These are phyloP conservation scores for Trichoderma koningiopsis DNA, from an alignment of 2,329 filamentous ascomycete species.

Conservation along the genomic window DNA sequence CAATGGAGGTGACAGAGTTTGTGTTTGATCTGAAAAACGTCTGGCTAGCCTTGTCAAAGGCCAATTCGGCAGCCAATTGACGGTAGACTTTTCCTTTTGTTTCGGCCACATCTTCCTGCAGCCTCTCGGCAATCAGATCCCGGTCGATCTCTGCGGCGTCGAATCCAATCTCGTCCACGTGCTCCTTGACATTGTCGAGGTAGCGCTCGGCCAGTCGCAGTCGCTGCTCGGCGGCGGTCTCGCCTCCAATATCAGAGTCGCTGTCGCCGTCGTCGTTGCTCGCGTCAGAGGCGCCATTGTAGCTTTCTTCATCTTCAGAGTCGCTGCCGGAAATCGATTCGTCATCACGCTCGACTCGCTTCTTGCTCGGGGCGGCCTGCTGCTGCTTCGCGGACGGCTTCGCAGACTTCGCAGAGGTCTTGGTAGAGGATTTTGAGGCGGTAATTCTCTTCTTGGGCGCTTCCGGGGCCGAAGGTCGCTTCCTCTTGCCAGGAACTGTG, in stretches of 20 bases:
- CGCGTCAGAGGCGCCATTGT: conserved; percentile 44
- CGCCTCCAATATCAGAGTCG: conserved; percentile 71
- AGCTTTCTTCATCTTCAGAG: conserved; percentile 65
- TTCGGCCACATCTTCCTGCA: conserved; percentile 91
- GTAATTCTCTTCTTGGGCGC: conserved; percentile 62
- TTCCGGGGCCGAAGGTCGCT: conserved; percentile 62
- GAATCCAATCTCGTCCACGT: conserved; percentile 81
- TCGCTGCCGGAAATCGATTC: conserved; percentile 88
- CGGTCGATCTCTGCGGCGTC: conserved; percentile 92
- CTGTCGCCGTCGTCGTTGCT: conserved; percentile 49
- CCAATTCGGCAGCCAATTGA: conserved; percentile 71
- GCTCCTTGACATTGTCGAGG: conserved; percentile 82
- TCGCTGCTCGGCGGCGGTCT: conserved; percentile 87
- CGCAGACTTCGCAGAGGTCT: conserved; percentile 37
- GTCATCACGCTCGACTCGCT: conserved; percentile 60
- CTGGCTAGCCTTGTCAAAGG: conserved; percentile 67
- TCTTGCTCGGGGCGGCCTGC: conserved; percentile 47
- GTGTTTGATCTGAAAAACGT: conserved; percentile 79
- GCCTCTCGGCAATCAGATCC: conserved; percentile 84
- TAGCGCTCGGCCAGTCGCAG: conserved; percentile 89
- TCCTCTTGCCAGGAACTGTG: conserved; percentile 86
- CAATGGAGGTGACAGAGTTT: conserved; percentile 75
- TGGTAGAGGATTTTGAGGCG: conserved; percentile 47
- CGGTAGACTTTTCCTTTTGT: conserved; percentile 88
- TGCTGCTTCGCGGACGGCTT: conserved; percentile 40